Conservation (phyloP, 2,329 filamentous ascomycete genomes). For the Verticillium nonalfalfae region DNA sequence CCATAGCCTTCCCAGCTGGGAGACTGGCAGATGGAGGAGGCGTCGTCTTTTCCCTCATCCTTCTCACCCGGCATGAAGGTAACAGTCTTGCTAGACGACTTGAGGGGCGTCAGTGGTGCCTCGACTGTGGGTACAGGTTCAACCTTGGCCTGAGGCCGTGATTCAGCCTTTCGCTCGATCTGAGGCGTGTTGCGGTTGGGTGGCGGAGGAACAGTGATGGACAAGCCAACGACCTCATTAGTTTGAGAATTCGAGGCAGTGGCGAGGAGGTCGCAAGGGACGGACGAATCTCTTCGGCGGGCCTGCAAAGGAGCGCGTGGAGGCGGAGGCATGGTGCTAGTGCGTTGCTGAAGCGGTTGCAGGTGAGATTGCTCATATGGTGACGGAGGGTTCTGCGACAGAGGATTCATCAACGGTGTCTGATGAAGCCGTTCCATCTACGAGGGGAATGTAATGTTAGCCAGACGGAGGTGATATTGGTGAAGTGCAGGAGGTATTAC, state of each 20-base stretch:
- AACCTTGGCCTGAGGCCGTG: conserved; percentile 3
- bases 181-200: conserved; percentile 1
- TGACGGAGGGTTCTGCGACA: conserved; percentile 6
- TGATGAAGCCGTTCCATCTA: conserved; percentile 13
- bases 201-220: conserved; percentile 20
- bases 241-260: not conserved
- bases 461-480: not conserved
- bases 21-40: conserved; percentile 51
- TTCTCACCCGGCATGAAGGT: conserved; percentile 26
- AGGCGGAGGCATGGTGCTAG: not conserved
- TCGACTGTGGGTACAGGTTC: conserved; percentile 14
- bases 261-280: not conserved
- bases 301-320: conserved; percentile 8
- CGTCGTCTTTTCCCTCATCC: conserved; percentile 29
- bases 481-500: conserved; percentile 29
- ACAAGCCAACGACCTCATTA: conserved; percentile 19
- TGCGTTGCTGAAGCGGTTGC: conserved; percentile 6
- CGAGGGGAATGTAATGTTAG: not conserved
- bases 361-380: conserved; percentile 9
- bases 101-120: conserved; percentile 6
- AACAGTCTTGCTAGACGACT: conserved; percentile 30
- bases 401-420: not conserved
- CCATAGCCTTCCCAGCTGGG: conserved; percentile 56
- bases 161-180: not conserved
- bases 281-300: not conserved